Conservation (phyloP, 371 early-diverging fungal genomes). For the Saksenaea vasiformis region DNA sequence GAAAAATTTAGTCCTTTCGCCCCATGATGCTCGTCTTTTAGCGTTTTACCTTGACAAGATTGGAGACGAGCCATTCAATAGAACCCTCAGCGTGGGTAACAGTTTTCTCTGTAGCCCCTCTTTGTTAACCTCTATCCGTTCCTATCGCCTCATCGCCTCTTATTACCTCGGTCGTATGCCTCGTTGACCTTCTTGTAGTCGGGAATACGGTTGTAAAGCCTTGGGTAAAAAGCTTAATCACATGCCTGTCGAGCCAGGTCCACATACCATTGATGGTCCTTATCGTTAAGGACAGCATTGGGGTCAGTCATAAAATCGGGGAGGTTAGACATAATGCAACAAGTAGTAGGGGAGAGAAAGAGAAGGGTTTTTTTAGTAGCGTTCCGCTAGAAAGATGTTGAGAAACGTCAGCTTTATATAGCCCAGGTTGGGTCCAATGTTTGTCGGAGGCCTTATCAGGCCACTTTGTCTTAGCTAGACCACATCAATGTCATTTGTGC, state of each 20-base stretch:
- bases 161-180: conserved; percentile 43
- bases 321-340: conserved; percentile 26
- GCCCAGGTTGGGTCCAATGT: neutral
- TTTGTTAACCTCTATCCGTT: neutral
- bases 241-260: neutral
- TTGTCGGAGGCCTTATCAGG: neutral
- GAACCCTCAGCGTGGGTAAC: conserved; percentile 46
- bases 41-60: conserved; percentile 46
- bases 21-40: neutral
- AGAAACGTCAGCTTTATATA: neutral
- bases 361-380: neutral
- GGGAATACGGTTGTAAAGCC: conserved; percentile 47
- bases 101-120: conserved; percentile 30
- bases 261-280: conserved; percentile 42
- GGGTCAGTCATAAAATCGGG: conserved; percentile 58
- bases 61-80: conserved; percentile 48
- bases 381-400: neutral
- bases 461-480: neutral
- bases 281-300: conserved; percentile 55
- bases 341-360: conserved; percentile 1
- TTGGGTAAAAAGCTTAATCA: neutral
- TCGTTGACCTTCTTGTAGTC: conserved; percentile 52
- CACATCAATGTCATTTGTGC: neutral
- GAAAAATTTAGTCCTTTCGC: neutral
- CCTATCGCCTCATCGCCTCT: neutral